Evolutionary conservation across 805 yeast species (phyloP).

Genomic region (Suhomyces sp.): DNA sequence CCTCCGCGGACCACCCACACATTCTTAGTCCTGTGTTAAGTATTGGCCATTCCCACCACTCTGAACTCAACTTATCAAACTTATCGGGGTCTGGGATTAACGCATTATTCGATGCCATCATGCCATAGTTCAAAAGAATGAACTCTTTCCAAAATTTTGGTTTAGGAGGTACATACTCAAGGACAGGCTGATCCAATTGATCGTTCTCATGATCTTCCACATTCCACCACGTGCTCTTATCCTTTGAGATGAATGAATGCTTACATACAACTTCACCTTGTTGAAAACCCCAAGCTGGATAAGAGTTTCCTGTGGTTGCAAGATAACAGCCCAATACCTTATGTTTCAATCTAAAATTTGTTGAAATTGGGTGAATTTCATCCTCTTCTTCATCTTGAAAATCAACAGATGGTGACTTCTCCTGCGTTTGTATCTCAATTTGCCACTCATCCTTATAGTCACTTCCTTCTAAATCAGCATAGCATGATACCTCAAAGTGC

Average conservation of each 20-base stretch:
- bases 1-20: conserved; percentile 64
- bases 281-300: conserved; percentile 82
- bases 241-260: conserved; percentile 46
- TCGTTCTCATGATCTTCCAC: conserved; percentile 65
- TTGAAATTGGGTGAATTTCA: conserved; percentile 70
- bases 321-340: conserved; percentile 67
- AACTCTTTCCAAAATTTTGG: conserved; percentile 64
- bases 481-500: conserved; percentile 83
- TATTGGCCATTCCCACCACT: conserved; percentile 85
- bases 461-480: conserved; percentile 68
- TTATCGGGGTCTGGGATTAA: conserved; percentile 73
- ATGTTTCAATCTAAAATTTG: conserved; percentile 67
- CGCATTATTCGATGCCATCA: conserved; percentile 84
- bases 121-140: conserved; percentile 67
- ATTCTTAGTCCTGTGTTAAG: conserved; percentile 66
- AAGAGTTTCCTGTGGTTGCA: conserved; percentile 65
- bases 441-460: conserved; percentile 90
- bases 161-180: conserved; percentile 35
- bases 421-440: conserved; percentile 73
- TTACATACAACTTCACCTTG: conserved; percentile 80
- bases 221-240: conserved; percentile 78
- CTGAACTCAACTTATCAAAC: conserved; percentile 65
- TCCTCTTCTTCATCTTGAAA: conserved; percentile 45
- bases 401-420: conserved; percentile 37
- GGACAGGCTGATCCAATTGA: conserved; percentile 33